A percentile compares a stretch with the other conserved stretches of the same genome.
Conservation (phyloP, 345 rosid species). For the Rhodomyrtus tomentosa region DNA sequence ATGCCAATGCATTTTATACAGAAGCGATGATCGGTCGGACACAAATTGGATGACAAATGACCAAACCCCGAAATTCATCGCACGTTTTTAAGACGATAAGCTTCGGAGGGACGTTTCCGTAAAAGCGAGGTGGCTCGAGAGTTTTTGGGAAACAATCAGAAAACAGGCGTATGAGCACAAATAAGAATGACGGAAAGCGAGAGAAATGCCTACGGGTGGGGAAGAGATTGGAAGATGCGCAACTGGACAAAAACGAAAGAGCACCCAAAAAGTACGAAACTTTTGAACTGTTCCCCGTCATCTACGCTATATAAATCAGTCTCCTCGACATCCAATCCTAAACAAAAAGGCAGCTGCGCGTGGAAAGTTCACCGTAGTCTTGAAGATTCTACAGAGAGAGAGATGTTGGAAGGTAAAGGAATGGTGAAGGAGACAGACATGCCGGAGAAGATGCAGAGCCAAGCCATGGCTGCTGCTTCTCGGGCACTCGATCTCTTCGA, state of each 20-base stretch:
- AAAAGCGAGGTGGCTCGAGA: not conserved
- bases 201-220: not conserved
- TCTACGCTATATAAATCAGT: not conserved
- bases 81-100: not conserved
- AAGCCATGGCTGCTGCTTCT: slow-evolving; percentile 85
- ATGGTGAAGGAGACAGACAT: slow-evolving; percentile 72
- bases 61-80: not conserved
- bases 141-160: not conserved
- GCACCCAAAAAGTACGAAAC: not conserved
- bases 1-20: rapidly evolving
- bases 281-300: not conserved
- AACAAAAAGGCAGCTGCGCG: not conserved
- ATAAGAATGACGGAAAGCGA: not conserved
- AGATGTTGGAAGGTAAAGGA: slow-evolving; percentile 46
- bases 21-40: too few relatives aligned
- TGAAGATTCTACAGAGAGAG: not conserved
- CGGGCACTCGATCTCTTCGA: slow-evolving; percentile 41
- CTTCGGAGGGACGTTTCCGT: not conserved
- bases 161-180: not conserved
- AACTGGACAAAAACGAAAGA: not conserved
- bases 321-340: not conserved
- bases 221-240: not conserved
- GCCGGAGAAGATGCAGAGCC: slow-evolving; percentile 84
- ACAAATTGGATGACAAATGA: not conserved
- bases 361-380: not conserved